A percentile compares a stretch with the other conserved stretches of the same genome.
Evolutionary conservation across 1,139 yeast species (phyloP).

Genomic region (Yamadazyma taylorii): DNA sequence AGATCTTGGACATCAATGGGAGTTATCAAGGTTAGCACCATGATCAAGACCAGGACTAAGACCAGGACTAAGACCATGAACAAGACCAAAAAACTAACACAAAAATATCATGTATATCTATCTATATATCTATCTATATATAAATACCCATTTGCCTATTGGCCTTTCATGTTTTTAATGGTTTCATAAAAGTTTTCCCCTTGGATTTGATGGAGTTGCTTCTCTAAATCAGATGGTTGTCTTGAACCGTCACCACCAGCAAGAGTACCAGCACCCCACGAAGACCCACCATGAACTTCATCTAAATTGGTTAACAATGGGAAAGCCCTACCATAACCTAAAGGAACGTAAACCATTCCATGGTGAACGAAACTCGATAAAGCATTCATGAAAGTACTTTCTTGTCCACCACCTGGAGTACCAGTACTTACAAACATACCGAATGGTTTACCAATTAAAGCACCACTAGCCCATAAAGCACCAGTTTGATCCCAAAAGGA

Average conservation of each 20-base stretch:
- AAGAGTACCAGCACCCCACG: conserved; percentile 88
- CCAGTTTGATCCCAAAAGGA: conserved; percentile 84
- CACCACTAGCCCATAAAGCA: conserved; percentile 79
- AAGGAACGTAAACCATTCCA: conserved; percentile 77
- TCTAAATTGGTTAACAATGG: conserved; percentile 57
- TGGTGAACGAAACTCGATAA: conserved; percentile 74
- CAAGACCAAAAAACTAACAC: neutral
- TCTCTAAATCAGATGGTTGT: conserved; percentile 65
- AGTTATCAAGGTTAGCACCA: conserved; percentile 72
- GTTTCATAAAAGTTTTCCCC: conserved; percentile 60
- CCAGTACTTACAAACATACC: conserved; percentile 80
- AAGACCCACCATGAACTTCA: conserved; percentile 79
- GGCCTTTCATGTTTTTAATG: conserved; percentile 13
- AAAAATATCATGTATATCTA: neutral
- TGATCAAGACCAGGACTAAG: too few species aligned
- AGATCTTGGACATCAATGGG: conserved; percentile 53
- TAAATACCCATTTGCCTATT: too few species aligned
- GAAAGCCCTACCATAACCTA: conserved; percentile 70
- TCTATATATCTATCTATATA: too few species aligned
- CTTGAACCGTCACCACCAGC: conserved; percentile 83
- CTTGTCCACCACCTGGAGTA: conserved; percentile 85
- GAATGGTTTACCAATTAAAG: conserved; percentile 71
- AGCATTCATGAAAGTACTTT: conserved; percentile 63
- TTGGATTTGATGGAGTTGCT: conserved; percentile 60
- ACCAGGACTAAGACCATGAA: too few species aligned